Percentiles rank a stretch among this genome's conserved stretches.
Conservation (phyloP, 2,329 filamentous ascomycete genomes). For the Coniochaeta pulveracea region DNA sequence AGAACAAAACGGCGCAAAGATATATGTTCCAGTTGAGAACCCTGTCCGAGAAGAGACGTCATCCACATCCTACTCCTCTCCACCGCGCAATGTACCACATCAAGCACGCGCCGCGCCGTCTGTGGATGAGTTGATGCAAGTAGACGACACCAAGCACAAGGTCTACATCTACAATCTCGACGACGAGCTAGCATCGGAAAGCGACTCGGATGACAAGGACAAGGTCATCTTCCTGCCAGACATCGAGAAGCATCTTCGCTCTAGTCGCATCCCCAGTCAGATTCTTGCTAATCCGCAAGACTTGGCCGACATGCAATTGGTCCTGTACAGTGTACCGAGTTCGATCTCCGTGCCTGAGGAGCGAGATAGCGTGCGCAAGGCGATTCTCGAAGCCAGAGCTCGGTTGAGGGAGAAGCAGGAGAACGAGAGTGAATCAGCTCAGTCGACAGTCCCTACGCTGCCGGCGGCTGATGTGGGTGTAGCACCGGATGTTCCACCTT, state of each 20-base stretch:
- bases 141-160: slow-evolving; percentile 79
- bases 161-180: slow-evolving; percentile 89
- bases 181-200: slow-evolving; percentile 60
- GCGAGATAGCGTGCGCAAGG: slow-evolving; percentile 67
- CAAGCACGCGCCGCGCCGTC: slow-evolving; percentile 7
- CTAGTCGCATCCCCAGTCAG: slow-evolving; percentile 57
- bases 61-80: slow-evolving; percentile 9
- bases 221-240: slow-evolving; percentile 72
- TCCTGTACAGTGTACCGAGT: slow-evolving; percentile 72
- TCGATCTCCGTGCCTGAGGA: slow-evolving; percentile 67
- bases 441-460: not conserved
- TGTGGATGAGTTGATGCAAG: slow-evolving; percentile 57
- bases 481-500: slow-evolving; percentile 4
- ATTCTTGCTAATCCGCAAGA: slow-evolving; percentile 52
- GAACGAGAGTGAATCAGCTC: not conserved
- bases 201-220: slow-evolving; percentile 44
- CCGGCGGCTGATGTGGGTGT: not conserved
- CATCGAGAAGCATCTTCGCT: slow-evolving; percentile 68
- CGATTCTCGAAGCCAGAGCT: slow-evolving; percentile 68
- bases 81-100: slow-evolving; percentile 7
- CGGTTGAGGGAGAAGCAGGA: slow-evolving; percentile 49
- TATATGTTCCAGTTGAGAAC: slow-evolving; percentile 54
- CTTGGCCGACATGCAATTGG: slow-evolving; percentile 56
- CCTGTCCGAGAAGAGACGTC: slow-evolving; percentile 16
- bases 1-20: slow-evolving; percentile 52